These are phyloP conservation scores for Spathaspora sp. DNA, from an alignment of 1,139 yeast species.

Conservation along the genomic window DNA sequence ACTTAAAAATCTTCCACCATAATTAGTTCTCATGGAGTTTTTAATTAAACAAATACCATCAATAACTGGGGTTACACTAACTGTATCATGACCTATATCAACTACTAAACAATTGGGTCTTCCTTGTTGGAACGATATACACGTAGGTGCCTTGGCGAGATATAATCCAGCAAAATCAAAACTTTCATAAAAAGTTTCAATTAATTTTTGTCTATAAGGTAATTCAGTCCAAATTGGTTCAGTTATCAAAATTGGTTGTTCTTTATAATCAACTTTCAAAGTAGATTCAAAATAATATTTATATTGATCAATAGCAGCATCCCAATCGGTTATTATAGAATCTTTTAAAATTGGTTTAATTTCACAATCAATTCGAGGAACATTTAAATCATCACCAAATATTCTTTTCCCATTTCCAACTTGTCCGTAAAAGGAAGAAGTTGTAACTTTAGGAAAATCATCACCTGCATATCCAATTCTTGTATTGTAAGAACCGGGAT, in stretches of 20 bases:
- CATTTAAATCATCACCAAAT: constrained; percentile 59
- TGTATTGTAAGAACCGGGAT: constrained; percentile 84
- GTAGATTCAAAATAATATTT: constrained; percentile 40
- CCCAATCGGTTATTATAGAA: constrained; percentile 70
- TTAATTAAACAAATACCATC: constrained; percentile 87
- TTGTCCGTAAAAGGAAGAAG: background rate
- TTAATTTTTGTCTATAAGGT: constrained; percentile 65
- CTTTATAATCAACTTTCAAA: constrained; percentile 54
- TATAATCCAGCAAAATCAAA: constrained; percentile 84
- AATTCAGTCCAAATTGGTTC: constrained; percentile 86
- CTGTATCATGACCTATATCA: constrained; percentile 84
- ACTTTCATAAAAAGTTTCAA: constrained; percentile 74
- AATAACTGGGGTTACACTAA: constrained; percentile 86
- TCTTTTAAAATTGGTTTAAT: constrained; percentile 61
- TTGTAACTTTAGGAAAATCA: constrained; percentile 70
- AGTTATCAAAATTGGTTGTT: constrained; percentile 76
- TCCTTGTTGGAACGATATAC: constrained; percentile 91
- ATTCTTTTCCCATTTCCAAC: constrained; percentile 17
- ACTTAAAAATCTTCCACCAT: constrained; percentile 59
- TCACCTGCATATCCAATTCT: constrained; percentile 94
- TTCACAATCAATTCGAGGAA: constrained; percentile 53
- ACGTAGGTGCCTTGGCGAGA: constrained; percentile 81
- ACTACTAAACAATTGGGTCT: constrained; percentile 92
- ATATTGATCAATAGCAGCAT: constrained; percentile 69
- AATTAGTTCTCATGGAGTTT: constrained; percentile 66